Evolutionary conservation across 371 early-diverging fungal species (phyloP).

Genomic region (Zychaea mexicana): DNA sequence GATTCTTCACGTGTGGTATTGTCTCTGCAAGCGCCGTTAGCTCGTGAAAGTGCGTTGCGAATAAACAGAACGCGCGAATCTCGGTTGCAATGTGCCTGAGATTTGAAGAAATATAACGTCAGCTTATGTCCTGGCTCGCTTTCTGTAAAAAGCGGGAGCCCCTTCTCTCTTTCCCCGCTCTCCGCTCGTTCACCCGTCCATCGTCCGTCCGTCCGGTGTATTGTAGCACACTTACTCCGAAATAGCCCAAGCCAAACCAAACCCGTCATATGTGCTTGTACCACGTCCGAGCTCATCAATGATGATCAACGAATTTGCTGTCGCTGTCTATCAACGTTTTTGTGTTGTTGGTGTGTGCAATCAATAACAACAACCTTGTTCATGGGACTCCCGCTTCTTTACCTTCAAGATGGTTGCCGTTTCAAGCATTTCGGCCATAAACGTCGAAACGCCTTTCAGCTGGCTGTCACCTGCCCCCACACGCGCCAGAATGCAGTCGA

Average conservation of each 20-base stretch:
- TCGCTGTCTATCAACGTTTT: slow-evolving; percentile 70
- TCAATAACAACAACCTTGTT: not conserved
- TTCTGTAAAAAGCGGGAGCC: too few species aligned
- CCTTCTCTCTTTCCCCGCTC: too few species aligned
- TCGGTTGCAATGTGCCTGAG: slow-evolving; percentile 78
- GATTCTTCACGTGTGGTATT: slow-evolving; percentile 77
- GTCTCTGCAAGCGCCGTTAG: slow-evolving; percentile 80
- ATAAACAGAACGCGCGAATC: slow-evolving; percentile 81
- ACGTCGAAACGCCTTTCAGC: slow-evolving; percentile 94
- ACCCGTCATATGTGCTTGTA: slow-evolving; percentile 98
- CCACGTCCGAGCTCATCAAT: slow-evolving; percentile 99
- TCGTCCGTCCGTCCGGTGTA: too few species aligned
- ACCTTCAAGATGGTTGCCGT: slow-evolving; percentile 91
- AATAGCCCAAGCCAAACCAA: slow-evolving; percentile 97
- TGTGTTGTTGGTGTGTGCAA: too few species aligned
- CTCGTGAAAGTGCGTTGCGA: slow-evolving; percentile 99
- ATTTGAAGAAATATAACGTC: too few species aligned
- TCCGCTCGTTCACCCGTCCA: too few species aligned
- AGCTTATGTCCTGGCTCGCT: too few species aligned
- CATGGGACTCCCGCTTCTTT: too few species aligned
- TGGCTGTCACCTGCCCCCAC: slow-evolving; percentile 98
- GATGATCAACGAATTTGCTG: slow-evolving; percentile 89
- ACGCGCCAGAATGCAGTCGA: slow-evolving; percentile 93
- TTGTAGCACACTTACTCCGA: slow-evolving; percentile 88
- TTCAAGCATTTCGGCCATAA: slow-evolving; percentile 99